Evolutionary conservation across 768 basidiomycete genomes (phyloP).

Genomic region (Cystofilobasidium bisporidii): DNA sequence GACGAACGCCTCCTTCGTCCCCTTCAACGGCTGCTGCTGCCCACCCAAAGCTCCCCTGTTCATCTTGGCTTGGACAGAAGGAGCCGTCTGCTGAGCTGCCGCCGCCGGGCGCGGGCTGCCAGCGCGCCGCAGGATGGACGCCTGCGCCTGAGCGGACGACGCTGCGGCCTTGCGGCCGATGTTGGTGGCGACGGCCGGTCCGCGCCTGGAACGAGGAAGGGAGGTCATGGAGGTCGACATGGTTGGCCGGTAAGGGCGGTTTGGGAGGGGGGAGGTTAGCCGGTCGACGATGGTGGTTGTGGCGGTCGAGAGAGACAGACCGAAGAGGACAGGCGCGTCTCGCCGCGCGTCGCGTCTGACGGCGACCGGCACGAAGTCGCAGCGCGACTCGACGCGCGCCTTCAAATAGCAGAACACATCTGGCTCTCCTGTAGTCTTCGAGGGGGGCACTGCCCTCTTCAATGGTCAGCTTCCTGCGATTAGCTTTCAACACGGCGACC

Average conservation of each 20-base stretch:
- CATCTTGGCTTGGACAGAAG: not conserved
- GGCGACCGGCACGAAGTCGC: too few species aligned
- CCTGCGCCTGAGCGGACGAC: not conserved
- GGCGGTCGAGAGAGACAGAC: not conserved
- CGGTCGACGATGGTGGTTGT: not conserved
- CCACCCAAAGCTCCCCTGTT: not conserved
- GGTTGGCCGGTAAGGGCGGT: not conserved
- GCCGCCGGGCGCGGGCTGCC: not conserved
- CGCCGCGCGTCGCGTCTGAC: too few species aligned
- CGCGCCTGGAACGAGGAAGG: not conserved
- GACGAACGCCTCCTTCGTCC: not conserved
- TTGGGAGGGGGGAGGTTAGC: not conserved
- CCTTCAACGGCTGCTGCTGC: not conserved
- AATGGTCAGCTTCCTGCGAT: too few species aligned
- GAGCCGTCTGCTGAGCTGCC: too few species aligned
- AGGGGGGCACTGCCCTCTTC: too few species aligned
- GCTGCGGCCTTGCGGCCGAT: not conserved
- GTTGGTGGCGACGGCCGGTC: not conserved
- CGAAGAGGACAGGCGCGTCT: not conserved
- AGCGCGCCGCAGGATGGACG: not conserved
- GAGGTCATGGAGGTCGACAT: not conserved
- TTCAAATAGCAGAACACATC: too few species aligned
- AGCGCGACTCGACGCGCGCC: too few species aligned
- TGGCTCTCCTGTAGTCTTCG: too few species aligned
- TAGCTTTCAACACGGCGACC: too few species aligned